These are phyloP conservation scores for Geoglossum cookeanum DNA, from an alignment of 2,329 filamentous ascomycete species.

Conservation along the genomic window DNA sequence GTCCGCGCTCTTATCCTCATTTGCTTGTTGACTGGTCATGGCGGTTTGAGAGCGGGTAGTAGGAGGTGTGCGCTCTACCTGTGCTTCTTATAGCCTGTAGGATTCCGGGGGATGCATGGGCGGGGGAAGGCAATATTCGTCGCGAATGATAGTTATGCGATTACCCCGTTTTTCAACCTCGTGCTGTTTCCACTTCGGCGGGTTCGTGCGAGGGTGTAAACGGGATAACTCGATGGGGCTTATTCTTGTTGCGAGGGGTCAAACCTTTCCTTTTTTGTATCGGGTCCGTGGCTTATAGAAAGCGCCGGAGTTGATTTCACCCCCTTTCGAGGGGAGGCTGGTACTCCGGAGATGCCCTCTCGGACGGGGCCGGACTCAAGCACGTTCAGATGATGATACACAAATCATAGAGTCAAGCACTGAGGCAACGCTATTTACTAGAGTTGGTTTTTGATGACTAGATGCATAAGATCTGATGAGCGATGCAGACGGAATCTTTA, in stretches of 20 bases:
- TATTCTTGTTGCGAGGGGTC: slow-evolving; percentile 98
- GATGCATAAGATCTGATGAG: slow-evolving; percentile 2
- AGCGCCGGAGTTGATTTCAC: slow-evolving; percentile 27
- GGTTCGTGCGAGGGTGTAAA: background rate
- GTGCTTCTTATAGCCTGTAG: slow-evolving; percentile 19
- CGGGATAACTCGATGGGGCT: slow-evolving; percentile 98
- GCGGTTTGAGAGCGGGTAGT: slow-evolving; percentile 20
- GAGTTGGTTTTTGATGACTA: slow-evolving; percentile 2
- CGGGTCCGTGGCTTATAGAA: slow-evolving; percentile 33
- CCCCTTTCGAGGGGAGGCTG: slow-evolving; percentile 17
- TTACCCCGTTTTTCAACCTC: slow-evolving; percentile 39
- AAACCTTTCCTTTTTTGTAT: slow-evolving; percentile 25
- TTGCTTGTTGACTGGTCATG: background rate
- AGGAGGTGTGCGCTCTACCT: slow-evolving; percentile 8
- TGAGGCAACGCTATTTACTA: slow-evolving; percentile 32
- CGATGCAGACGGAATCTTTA: background rate
- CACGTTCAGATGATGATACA: slow-evolving; percentile 71
- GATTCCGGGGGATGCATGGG: slow-evolving; percentile 18
- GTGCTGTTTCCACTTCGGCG: slow-evolving; percentile 14
- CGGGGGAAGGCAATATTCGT: slow-evolving; percentile 49
- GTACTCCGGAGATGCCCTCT: slow-evolving; percentile 32
- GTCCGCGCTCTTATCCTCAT: slow-evolving; percentile 37
- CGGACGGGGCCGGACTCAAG: slow-evolving; percentile 44
- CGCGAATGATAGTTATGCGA: slow-evolving; percentile 97
- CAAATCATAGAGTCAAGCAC: slow-evolving; percentile 98